These are phyloP conservation scores for Corylus americana DNA, from an alignment of 306 rosid species.

Conservation along the genomic window DNA sequence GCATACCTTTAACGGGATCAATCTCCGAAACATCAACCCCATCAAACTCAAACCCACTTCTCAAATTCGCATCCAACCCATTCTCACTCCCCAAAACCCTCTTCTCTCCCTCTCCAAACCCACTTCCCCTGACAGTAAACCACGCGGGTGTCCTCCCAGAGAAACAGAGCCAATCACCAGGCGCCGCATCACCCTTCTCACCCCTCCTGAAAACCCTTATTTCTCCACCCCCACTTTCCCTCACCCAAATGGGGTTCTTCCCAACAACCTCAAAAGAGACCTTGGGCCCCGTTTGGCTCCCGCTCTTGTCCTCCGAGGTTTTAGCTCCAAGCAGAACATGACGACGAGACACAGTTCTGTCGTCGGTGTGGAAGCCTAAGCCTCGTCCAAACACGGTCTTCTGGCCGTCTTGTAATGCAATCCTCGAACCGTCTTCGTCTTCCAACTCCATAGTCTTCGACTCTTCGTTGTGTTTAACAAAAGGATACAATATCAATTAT, in stretches of 20 bases:
- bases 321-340: slow-evolving; percentile 49
- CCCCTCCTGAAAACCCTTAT: slow-evolving; percentile 50
- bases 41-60: slow-evolving; percentile 31
- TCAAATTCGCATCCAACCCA: slow-evolving; percentile 29
- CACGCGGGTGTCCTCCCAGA: slow-evolving; percentile 54
- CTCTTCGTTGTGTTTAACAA: neutral
- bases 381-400: slow-evolving; percentile 57
- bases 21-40: slow-evolving; percentile 52
- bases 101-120: slow-evolving; percentile 19
- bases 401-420: slow-evolving; percentile 8
- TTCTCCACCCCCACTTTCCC: slow-evolving; percentile 24
- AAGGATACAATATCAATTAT: too few species aligned
- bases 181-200: slow-evolving; percentile 56
- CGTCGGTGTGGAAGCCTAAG: slow-evolving; percentile 50
- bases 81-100: slow-evolving; percentile 13
- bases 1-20: slow-evolving; percentile 75
- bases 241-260: slow-evolving; percentile 79
- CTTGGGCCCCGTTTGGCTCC: slow-evolving; percentile 29
- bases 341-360: slow-evolving; percentile 66
- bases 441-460: slow-evolving; percentile 46
- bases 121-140: slow-evolving; percentile 47
- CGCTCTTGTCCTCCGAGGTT: slow-evolving; percentile 6
- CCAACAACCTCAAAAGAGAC: slow-evolving; percentile 75
- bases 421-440: slow-evolving; percentile 53
- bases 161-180: slow-evolving; percentile 71